Evolutionary conservation across 805 yeast species (phyloP), one percentile per base, ranked within the genome.

Genomic region (Cyberlindnera americana): DNA sequence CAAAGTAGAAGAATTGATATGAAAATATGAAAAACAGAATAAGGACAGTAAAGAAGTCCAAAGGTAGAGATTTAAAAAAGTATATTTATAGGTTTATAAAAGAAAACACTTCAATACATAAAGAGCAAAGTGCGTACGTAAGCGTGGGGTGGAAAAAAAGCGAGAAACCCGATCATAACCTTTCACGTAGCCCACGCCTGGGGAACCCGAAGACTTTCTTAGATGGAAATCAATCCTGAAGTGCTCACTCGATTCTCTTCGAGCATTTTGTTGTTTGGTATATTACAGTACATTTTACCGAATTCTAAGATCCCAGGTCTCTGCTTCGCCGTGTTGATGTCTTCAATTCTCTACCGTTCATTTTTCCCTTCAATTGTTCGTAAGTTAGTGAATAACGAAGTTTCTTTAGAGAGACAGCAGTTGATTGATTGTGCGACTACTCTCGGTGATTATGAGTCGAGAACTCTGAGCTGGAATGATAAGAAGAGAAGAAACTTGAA

Each of bases 401-500:
- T 49, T 37, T 13, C 33, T 3, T 25, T 29, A 4, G 49, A 56
- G 3, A 52, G 66, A 24, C 48, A 44, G 19, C 59, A 56, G 3
- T 19, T 70, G 11, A 47, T 65, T 1, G 54, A 50, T 19, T 71
- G 83, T 0, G 53, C 78, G 7, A 54, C 56, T n/a, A 71, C 78
- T 11, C 57, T 79, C n/a, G 61, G 69, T 26, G 53, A 61, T 8
- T 79, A 79, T 47, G 49, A 64, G 3, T 27, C 42, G 2, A 62
- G 68, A 30, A 62, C 72, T 5, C 60, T 64, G 28, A 56, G 56
- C 3, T 61, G 72, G 68, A 77, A 74, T 44, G 73, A 72, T 34
- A 57, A 70, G 34, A 64, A 75, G 36, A 58, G 70, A 21, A 57
- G 61, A 16, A 53, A 71, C 27, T 70, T 66, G 56, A 70, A 69